Conservation (phyloP, 139 green algal genomes). For the Haematococcus sp. region DNA sequence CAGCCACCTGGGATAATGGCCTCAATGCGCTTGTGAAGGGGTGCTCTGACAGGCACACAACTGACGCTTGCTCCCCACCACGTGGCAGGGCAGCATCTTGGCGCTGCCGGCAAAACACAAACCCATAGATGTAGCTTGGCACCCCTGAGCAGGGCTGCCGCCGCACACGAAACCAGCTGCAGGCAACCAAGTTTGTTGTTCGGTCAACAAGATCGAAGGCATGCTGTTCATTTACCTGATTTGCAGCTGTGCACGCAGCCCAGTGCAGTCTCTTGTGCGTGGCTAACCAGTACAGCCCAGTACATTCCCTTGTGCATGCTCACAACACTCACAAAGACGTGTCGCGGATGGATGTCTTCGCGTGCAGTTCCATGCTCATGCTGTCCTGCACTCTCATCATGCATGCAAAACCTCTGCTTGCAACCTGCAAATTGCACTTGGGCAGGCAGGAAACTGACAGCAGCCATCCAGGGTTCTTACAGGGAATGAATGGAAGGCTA, state of each 20-base stretch:
- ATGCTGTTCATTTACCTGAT: too few relatives aligned
- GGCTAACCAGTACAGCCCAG: too few relatives aligned
- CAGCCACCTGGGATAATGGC: slow-evolving; percentile 58
- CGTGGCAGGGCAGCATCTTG: slow-evolving; percentile 78
- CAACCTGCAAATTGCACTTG: neutral
- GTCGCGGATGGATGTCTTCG: slow-evolving; percentile 59
- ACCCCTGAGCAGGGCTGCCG: neutral
- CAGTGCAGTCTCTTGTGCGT: too few relatives aligned
- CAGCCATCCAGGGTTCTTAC: slow-evolving; percentile 26
- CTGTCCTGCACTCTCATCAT: slow-evolving; percentile 13
- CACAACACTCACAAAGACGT: slow-evolving; percentile 28
- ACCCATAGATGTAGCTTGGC: slow-evolving; percentile 32
- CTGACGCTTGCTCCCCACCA: slow-evolving; percentile 79
- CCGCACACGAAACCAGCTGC: neutral
- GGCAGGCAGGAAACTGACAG: neutral
- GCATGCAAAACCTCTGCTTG: neutral
- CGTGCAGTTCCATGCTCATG: slow-evolving; percentile 64
- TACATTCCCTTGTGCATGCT: too few relatives aligned
- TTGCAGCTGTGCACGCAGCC: too few relatives aligned
- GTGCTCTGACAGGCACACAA: slow-evolving; percentile 61
- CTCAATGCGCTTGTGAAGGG: slow-evolving; percentile 57
- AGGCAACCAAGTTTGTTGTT: neutral
- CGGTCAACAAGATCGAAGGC: too few relatives aligned
- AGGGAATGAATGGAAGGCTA: slow-evolving; percentile 69
- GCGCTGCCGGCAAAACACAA: slow-evolving; percentile 91